Percentiles rank a stretch among this genome's conserved stretches.
phyloP scores from a whole-genome alignment of 208 protist species.

The Leishmania martiniquensis region DNA sequence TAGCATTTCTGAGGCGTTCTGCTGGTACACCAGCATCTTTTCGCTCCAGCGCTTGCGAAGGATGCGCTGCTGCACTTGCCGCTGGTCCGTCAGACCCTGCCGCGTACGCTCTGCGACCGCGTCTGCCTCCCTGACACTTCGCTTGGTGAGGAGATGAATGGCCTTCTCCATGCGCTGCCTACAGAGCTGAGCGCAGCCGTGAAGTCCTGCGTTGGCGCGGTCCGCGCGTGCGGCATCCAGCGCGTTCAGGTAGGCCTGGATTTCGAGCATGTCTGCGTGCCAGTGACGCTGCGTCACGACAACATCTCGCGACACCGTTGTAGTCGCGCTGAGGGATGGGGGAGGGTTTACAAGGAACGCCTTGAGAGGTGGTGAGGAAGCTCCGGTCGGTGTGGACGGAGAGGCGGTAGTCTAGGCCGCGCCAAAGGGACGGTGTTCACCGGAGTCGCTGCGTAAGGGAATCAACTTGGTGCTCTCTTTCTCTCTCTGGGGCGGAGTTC shows the following conservation, averaged over 20 bases:
- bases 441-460: background rate
- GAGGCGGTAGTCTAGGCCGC: background rate
- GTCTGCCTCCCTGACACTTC: conserved; percentile 34
- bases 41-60: conserved; percentile 43
- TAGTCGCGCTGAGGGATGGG: conserved; percentile 1
- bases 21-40: conserved; percentile 40
- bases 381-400: too few relatives aligned
- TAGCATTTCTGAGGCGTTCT: conserved; percentile 32
- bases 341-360: conserved; percentile 1
- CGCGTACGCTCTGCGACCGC: conserved; percentile 30
- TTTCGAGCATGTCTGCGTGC: conserved; percentile 36
- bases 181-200: conserved; percentile 45
- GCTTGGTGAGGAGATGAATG: conserved; percentile 45
- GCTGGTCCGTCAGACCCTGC: conserved; percentile 30
- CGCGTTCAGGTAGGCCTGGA: conserved; percentile 39
- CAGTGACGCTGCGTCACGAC: conserved; percentile 15
- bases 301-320: conserved; percentile 5
- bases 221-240: conserved; percentile 54
- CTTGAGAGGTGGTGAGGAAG: background rate
- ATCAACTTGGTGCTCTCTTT: conserved; percentile 12
- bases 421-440: background rate
- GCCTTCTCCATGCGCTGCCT: conserved; percentile 52
- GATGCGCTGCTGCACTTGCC: conserved; percentile 42
- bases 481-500: background rate
- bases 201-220: conserved; percentile 42